phyloP scores from a whole-genome alignment of 2,329 filamentous ascomycete species.

The Aspergillus sp. region DNA sequence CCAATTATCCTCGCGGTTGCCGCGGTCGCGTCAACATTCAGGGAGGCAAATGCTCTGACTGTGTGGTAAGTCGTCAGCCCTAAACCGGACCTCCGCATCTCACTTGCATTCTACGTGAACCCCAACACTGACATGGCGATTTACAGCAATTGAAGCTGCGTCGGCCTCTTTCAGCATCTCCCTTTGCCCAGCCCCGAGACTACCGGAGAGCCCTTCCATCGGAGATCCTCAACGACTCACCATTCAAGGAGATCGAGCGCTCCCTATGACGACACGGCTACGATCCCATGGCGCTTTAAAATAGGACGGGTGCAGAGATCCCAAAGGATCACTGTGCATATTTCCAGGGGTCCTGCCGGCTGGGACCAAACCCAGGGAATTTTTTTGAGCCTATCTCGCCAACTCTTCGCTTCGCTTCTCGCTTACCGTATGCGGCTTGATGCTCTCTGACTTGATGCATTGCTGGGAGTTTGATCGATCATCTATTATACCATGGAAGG shows the following conservation, averaged over 20 bases:
- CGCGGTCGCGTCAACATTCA: conserved; percentile 47
- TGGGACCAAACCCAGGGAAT: conserved; percentile 17
- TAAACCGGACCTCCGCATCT: conserved; percentile 17
- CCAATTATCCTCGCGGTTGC: conserved; percentile 51
- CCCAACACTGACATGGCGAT: neutral
- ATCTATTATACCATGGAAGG: conserved; percentile 25
- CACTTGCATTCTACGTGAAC: neutral
- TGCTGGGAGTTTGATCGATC: conserved; percentile 32
- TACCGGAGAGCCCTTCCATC: conserved; percentile 39
- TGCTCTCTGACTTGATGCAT: conserved; percentile 31
- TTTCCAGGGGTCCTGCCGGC: conserved; percentile 21
- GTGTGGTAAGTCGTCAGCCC: conserved; percentile 41
- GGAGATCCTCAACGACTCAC: conserved; percentile 33
- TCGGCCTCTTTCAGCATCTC: conserved; percentile 40
- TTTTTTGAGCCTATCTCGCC: conserved; percentile 6
- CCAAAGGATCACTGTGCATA: conserved; percentile 10
- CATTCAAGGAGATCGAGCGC: conserved; percentile 24
- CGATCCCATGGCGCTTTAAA: neutral
- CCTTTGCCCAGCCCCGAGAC: conserved; percentile 44
- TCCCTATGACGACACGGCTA: conserved; percentile 14
- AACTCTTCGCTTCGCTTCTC: conserved; percentile 14
- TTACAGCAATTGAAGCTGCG: conserved; percentile 40
- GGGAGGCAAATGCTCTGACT: conserved; percentile 48
- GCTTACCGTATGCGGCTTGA: conserved; percentile 13
- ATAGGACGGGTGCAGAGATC: conserved; percentile 5